Percentiles rank a stretch among this genome's conserved stretches.
Conservation (phyloP, 2,329 filamentous ascomycete genomes). For the Biscogniauxia mediterranea region DNA sequence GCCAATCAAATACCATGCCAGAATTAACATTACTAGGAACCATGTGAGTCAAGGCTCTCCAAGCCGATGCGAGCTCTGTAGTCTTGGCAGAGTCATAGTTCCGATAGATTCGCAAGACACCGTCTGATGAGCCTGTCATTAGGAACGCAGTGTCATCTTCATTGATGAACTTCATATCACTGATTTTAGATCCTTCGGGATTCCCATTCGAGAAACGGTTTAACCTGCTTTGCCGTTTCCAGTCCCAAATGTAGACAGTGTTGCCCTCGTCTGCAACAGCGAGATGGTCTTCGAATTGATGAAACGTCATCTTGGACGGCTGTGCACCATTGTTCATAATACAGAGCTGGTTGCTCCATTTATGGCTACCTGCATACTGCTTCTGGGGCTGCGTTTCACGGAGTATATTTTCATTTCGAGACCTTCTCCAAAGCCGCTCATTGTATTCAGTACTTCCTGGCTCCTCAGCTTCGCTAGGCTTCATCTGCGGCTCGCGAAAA, state of each 20-base stretch:
- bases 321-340: constrained; percentile 89
- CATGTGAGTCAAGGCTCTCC: constrained; percentile 89
- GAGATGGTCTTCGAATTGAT: constrained; percentile 96
- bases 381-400: constrained; percentile 92
- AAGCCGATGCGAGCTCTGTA: constrained; percentile 84
- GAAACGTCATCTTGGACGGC: constrained; percentile 89
- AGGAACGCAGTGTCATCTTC: constrained; percentile 95
- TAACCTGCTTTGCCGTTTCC: constrained; percentile 72
- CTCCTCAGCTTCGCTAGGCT: constrained; percentile 90
- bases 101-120: constrained; percentile 88
- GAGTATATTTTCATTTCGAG: constrained; percentile 89
- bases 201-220: constrained; percentile 94
- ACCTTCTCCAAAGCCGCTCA: constrained; percentile 85
- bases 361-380: constrained; percentile 77
- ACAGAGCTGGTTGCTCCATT: constrained; percentile 77
- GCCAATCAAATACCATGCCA: constrained; percentile 97
- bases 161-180: constrained; percentile 95
- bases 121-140: constrained; percentile 93
- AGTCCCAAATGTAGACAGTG: constrained; percentile 91
- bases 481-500: constrained; percentile 98
- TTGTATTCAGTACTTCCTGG: constrained; percentile 97
- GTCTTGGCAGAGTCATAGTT: constrained; percentile 78
- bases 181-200: constrained; percentile 85
- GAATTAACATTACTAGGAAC: constrained; percentile 92
- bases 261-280: constrained; percentile 92